These are phyloP conservation scores for Bonnemaisonia californica DNA, from an alignment of 31 red algal genomes.

Conservation along the genomic window DNA sequence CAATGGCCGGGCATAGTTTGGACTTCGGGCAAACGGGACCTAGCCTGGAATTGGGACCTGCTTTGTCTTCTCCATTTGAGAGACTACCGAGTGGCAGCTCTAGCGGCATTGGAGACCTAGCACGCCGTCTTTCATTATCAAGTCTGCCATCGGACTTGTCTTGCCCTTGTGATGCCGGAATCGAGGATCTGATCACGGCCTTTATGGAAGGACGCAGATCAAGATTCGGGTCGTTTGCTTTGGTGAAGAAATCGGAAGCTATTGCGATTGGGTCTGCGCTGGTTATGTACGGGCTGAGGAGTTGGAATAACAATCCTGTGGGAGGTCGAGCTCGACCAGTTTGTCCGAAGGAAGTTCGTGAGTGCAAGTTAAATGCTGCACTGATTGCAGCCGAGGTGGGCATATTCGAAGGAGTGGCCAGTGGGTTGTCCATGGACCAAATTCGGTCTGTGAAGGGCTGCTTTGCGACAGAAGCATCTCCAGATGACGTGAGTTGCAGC, in stretches of 20 bases:
- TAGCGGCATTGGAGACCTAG: not conserved
- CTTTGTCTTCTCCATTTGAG: too few relatives aligned
- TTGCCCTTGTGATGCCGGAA: constrained; percentile 71
- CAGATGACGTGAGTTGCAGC: constrained; percentile 24
- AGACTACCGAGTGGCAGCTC: not conserved
- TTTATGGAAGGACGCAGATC: constrained; percentile 73
- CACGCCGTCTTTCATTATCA: not conserved
- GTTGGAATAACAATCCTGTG: constrained; percentile 36
- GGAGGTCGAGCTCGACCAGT: constrained; percentile 58
- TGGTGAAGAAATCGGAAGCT: constrained; percentile 76
- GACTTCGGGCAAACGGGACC: not conserved
- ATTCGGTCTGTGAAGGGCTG: constrained; percentile 65
- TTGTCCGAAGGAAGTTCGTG: constrained; percentile 65
- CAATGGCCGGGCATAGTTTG: not conserved
- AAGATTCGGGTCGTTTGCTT: constrained; percentile 67
- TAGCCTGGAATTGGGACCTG: not conserved
- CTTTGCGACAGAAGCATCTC: constrained; percentile 68
- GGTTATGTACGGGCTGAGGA: constrained; percentile 52
- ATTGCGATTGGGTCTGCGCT: constrained; percentile 71
- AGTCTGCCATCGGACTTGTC: constrained; percentile 29
- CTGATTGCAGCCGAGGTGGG: constrained; percentile 80
- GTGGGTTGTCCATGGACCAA: constrained; percentile 67
- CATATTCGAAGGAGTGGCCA: constrained; percentile 76
- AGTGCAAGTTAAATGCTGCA: constrained; percentile 70
- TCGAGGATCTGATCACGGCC: constrained; percentile 57